Base-by-base conservation (phyloP, 169 alveolate genomes). In the Babesia bigemina region DNA sequence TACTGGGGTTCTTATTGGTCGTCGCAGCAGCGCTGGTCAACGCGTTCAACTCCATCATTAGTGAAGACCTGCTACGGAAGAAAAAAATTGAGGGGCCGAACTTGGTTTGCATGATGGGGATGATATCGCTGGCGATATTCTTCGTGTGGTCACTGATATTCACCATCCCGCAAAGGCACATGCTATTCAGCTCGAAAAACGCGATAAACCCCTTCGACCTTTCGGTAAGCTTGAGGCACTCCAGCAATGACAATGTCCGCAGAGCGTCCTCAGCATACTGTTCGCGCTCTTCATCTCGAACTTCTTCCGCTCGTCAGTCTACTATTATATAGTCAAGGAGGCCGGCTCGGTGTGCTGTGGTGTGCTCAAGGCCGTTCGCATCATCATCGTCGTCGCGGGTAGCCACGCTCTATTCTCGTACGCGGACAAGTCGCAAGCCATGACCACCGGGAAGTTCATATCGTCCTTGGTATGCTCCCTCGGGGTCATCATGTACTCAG, bases 31-130 rank as follows among this genome's bases (percentile, higher is more conserved):
- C 89, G 17, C 28, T 82, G 42, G 81, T 82, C 53, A 82, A 73
- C 49, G 89, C 89, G 22, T 66, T 73, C 50, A 82, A 74, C 75
- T 82, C 85, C 19, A 50, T 74, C 22, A 63, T 82, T 17, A 74
- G 89, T 28, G 89, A 82, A 36, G 59, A 36, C 39, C 29, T 82
- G 39, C 86, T 82, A 36, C 49, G 69, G 61, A 28, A 67, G 45
- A 74, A 82, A 14, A 10, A 62, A 16, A 82, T 82, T 0, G 89
- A 82, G 69, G 89, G 89, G 17, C 89, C 89, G 4, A 82, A 82
- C 69, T 48, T 82, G 48, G 89, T 82, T 57, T 82, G 74, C 56
- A 82, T 82, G 85, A 82, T 82, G 89, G 89, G 86, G 7, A 66
- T 82, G 39, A 57, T 73, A 47, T 82, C 89, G 17, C 74, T 82